Percentiles rank a stretch among this genome's conserved stretches.
Evolutionary conservation across 2,329 filamentous ascomycete genomes (phyloP).

Genomic region (Sporothrix phasma): DNA sequence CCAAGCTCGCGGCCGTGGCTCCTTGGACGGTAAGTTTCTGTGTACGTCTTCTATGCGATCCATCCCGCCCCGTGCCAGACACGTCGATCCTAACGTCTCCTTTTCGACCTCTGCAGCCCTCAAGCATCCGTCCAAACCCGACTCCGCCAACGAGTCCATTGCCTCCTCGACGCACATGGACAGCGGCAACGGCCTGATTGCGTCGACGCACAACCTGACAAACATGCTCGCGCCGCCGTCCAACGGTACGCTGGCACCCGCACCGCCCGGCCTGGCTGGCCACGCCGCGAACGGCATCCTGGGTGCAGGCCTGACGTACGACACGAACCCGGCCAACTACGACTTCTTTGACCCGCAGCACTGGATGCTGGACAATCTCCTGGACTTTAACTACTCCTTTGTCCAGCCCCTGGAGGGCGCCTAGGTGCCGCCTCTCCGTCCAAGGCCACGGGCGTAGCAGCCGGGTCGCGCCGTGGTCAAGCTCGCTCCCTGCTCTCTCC

Average conservation of each 20-base stretch:
- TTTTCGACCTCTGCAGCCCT: conserved; percentile 43
- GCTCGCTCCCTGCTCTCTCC: background rate
- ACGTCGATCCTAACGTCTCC: background rate
- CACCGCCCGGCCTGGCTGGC: conserved; percentile 35
- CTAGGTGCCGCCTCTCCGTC: background rate
- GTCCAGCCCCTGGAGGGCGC: conserved; percentile 45
- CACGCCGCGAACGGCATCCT: conserved; percentile 36
- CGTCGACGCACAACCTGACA: conserved; percentile 34
- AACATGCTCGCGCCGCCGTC: conserved; percentile 36
- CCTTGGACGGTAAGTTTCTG: conserved; percentile 54
- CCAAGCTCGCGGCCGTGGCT: conserved; percentile 58
- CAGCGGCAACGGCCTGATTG: conserved; percentile 48
- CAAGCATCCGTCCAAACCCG: conserved; percentile 78
- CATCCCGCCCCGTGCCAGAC: background rate
- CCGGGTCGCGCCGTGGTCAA: background rate
- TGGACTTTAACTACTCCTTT: conserved; percentile 64
- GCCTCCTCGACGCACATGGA: conserved; percentile 56
- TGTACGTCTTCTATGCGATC: background rate
- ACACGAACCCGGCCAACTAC: conserved; percentile 46
- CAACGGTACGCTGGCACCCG: conserved; percentile 45
- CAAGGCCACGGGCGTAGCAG: background rate
- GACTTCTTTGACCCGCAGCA: conserved; percentile 88
- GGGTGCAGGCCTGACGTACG: conserved; percentile 46
- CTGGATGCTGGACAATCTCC: conserved; percentile 82
- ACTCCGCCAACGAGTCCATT: conserved; percentile 65